Base-by-base conservation (phyloP, 2,329 filamentous ascomycete species). In the Madurella mycetomatis region DNA sequence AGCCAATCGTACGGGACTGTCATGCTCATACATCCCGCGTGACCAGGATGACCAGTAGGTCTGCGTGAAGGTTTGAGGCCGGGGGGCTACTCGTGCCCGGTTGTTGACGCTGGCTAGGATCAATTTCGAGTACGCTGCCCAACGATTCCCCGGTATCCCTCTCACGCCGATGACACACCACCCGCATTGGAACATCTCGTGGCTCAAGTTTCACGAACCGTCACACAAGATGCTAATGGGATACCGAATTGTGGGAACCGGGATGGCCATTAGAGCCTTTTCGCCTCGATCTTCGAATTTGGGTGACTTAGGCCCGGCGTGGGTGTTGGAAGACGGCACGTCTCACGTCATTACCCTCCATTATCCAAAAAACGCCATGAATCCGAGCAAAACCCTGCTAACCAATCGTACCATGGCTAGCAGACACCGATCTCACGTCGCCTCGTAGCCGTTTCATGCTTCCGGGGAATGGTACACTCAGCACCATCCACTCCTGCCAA, bases 161-260 rank as follows among this genome's bases (percentile, higher is more conserved):
- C 54, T 59, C 18, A 45, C 34, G 31, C 42, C 65, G 47, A 37
- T 3, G 13, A 31, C 15, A 37, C 7, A 19, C 12, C 9, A 31
- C 11, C 2, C 9, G 7, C 15, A 13, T 2, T 9, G 9, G 11
- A 18, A 17, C 4, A 69, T 77, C 49, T 76, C 75, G 9, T 76
- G 76, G 5, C 73, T 82, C 59, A 71, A 72, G 53, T 80, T 77
- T 51, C 74, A 79, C 50, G 61, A 66, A 4, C 66, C 72, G 5
- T 72, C 72, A 1, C 66, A 73, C 53, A 71, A 4, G 30, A 16
- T 57, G 9, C 18, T 57, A 9, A 1, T 53, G 49, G 49, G 45
- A 2, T 46, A 25, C 15, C 18, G 40, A n/a, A 1, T 5, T 9
- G 1, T 9, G n/a, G 2, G 5, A 13, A 13, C 25, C 12, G 34